phyloP scores from a whole-genome alignment of 192 early-diverging fungal species.

The Coemansia umbellata region DNA sequence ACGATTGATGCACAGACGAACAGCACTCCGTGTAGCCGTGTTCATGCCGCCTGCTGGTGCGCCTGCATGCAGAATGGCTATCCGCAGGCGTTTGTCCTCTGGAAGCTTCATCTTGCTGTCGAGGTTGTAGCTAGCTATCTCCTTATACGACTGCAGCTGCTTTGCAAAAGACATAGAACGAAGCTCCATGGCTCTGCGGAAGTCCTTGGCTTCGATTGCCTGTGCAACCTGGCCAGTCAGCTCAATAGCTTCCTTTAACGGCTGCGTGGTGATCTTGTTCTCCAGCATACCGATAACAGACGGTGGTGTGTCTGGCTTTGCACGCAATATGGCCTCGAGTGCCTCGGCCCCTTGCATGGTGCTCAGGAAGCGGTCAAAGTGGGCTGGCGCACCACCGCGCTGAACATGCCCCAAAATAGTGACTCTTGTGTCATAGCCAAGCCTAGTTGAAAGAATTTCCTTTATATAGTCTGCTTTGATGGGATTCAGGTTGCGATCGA shows the following conservation, averaged over 20 bases:
- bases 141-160: constrained; percentile 61
- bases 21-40: constrained; percentile 84
- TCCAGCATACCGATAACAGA: constrained; percentile 90
- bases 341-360: constrained; percentile 94
- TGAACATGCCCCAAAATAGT: constrained; percentile 95
- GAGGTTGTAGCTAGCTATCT: constrained; percentile 51
- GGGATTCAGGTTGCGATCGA: constrained; percentile 82
- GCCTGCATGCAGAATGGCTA: constrained; percentile 90
- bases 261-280: constrained; percentile 80
- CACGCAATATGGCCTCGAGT: constrained; percentile 83
- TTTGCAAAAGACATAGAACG: constrained; percentile 80
- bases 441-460: constrained; percentile 70
- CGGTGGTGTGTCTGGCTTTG: constrained; percentile 80
- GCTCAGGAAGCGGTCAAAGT: constrained; percentile 88
- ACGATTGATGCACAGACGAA: constrained; percentile 77
- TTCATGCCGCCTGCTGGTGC: constrained; percentile 99
- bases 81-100: constrained; percentile 62
- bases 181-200: constrained; percentile 83
- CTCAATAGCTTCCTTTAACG: constrained; percentile 91
- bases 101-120: constrained; percentile 42
- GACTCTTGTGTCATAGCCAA: constrained; percentile 89
- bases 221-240: constrained; percentile 83
- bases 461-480: constrained; percentile 84
- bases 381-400: constrained; percentile 86
- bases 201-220: constrained; percentile 79